Percentiles rank a stretch among this genome's conserved stretches.
Conservation (phyloP, 163 green algal species). For the Chlorella variabilis region DNA sequence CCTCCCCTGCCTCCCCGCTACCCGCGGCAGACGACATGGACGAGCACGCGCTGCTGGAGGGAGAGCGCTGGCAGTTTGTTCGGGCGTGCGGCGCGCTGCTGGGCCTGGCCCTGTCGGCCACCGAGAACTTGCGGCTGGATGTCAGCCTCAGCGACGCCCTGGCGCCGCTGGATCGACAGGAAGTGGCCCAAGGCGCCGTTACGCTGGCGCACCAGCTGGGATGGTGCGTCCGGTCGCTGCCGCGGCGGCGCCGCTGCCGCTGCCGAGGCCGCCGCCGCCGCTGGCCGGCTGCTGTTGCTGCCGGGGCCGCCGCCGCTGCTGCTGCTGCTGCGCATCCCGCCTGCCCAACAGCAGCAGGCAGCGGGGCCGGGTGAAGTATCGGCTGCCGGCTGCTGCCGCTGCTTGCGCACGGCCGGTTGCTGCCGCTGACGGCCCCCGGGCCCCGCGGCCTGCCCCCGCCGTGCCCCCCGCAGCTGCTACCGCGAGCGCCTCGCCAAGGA, state of each 20-base stretch:
- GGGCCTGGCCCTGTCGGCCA: slow-evolving; percentile 19
- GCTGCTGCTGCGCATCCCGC: slow-evolving; percentile 26
- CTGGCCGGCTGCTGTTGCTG: not conserved
- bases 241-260: not conserved
- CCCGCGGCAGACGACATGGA: too few relatives aligned
- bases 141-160: slow-evolving; percentile 18
- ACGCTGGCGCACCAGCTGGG: slow-evolving; percentile 33
- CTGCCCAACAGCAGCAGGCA: too few relatives aligned
- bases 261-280: too few relatives aligned
- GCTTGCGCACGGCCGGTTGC: too few relatives aligned
- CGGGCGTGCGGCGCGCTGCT: slow-evolving; percentile 11
- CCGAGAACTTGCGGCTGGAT: slow-evolving; percentile 26
- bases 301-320: not conserved
- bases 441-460: too few relatives aligned
- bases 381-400: too few relatives aligned
- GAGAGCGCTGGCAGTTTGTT: slow-evolving; percentile 26
- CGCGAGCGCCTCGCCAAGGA: slow-evolving; percentile 1
- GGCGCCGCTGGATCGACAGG: slow-evolving; percentile 21
- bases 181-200: slow-evolving; percentile 24
- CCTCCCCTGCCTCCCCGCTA: too few relatives aligned
- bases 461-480: slow-evolving; percentile 35
- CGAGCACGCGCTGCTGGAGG: slow-evolving; percentile 18
- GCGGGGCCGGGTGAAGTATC: too few relatives aligned
- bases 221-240: slow-evolving; percentile 11
- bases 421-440: too few relatives aligned